Evolutionary conservation across 2,329 filamentous ascomycete species (phyloP).

Genomic region (Apiospora malaysiana): DNA sequence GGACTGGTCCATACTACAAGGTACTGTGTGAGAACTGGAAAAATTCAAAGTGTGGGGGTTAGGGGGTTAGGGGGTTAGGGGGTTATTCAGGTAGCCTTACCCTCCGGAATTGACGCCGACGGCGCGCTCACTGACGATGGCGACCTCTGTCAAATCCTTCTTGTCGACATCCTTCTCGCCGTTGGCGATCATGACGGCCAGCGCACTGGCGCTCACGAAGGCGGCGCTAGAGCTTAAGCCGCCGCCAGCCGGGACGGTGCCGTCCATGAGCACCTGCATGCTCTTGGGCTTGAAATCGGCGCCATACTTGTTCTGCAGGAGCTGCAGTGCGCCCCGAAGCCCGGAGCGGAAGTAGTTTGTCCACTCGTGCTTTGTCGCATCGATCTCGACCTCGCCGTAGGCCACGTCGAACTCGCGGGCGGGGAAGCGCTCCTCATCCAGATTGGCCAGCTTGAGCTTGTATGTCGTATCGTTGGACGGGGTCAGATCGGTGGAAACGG

Average conservation of each 20-base stretch:
- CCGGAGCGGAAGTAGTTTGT: conserved; percentile 98
- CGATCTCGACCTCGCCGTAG: conserved; percentile 73
- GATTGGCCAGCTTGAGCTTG: conserved; percentile 79
- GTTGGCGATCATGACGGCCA: conserved; percentile 88
- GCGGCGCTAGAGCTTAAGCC: conserved; percentile 94
- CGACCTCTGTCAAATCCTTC: conserved; percentile 88
- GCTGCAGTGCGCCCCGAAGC: conserved; percentile 77
- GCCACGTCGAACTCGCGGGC: conserved; percentile 76
- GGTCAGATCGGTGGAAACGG: conserved; percentile 63
- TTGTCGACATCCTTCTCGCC: conserved; percentile 81
- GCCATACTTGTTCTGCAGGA: conserved; percentile 72
- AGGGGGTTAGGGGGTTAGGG: no score
- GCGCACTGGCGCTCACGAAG: conserved; percentile 86
- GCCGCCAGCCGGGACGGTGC: conserved; percentile 88
- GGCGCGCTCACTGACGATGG: conserved; percentile 90
- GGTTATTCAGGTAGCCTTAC: conserved; percentile 53
- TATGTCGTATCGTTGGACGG: conserved; percentile 58
- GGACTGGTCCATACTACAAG: conserved; percentile 87
- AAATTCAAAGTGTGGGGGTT: not conserved
- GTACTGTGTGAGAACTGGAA: conserved; percentile 21
- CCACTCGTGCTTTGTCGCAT: conserved; percentile 88
- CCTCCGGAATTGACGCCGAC: conserved; percentile 97
- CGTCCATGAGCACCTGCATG: conserved; percentile 90
- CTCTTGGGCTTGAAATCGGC: conserved; percentile 69
- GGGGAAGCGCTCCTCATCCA: conserved; percentile 77